Base-by-base conservation (phyloP, 441 rosid species). In the Gossypium schwendimanii region DNA sequence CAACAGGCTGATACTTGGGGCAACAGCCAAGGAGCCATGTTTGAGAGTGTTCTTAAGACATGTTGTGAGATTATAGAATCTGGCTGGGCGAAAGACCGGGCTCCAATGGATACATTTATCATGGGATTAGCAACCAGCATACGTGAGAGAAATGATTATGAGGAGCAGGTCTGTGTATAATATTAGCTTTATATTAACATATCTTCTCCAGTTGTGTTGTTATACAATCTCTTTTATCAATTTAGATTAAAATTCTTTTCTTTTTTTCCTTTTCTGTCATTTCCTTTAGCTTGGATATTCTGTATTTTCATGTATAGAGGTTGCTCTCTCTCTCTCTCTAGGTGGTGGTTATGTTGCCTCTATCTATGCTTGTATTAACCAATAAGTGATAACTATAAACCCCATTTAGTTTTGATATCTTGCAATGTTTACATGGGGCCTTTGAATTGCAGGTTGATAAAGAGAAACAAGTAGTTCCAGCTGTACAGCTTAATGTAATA, bases 31-130 rank as follows among this genome's bases (percentile, higher is more conserved):
- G 95, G 97, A 76, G 79, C 92, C 76, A 86, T 95, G 97, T 87
- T 87, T 75, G 93, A 90, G 69, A 88, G 85, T 80, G 85, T 91
- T 76, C 81, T 88, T 90, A 87, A 84, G 82, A 84, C 97, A 52
- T 86, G 93, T 73, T 87, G 89, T 71, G 89, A 87, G 85, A 89
- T 93, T 76, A 93, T 93, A 77, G 92, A 93, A 83, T 89, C 91
- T 88, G 91, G 93, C 53, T 95, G 97, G 99, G 70, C 83, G 80
- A 95, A 85, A 81, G 98, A 95, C 81, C 94, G 98, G n/a, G 89
- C 95, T 75, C 97, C 99, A 67, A 89, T 95, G 74, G 98, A 95
- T 84, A 93, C 97, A 73, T 95, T 91, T 84, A 90, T 95, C 77
- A 86, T 83, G 87, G 98, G 97, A 59, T 79, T 95, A 81, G 95